Percentiles rank a stretch among this genome's conserved stretches.
phyloP scores from a whole-genome alignment of 164 flowering plant genomes.

The Sedum album region DNA sequence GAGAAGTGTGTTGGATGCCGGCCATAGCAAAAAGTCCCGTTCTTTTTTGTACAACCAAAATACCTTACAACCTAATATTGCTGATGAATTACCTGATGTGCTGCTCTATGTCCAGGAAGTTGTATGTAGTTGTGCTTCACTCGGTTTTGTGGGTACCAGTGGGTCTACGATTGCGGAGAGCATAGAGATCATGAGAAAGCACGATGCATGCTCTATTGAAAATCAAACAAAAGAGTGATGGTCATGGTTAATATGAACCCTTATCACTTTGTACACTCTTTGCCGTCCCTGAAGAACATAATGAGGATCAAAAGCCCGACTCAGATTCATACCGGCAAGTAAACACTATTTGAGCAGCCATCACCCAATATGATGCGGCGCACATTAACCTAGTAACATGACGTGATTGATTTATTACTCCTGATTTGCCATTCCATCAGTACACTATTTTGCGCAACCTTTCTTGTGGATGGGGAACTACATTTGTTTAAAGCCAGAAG shows the following conservation, averaged over 20 bases:
- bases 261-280: not conserved
- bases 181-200: conserved; percentile 68
- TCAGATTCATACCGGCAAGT: not conserved
- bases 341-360: not conserved
- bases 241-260: not conserved
- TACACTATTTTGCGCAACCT: too few species aligned
- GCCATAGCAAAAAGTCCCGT: conserved; percentile 25
- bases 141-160: conserved; percentile 91
- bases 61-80: not conserved
- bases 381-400: not conserved
- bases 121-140: conserved; percentile 82
- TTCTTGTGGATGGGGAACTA: too few species aligned
- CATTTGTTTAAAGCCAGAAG: too few species aligned
- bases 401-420: too few species aligned
- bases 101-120: conserved; percentile 75
- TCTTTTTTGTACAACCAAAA: not conserved
- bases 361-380: not conserved
- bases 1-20: conserved; percentile 32
- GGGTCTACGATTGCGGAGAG: conserved; percentile 94
- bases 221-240: not conserved
- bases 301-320: not conserved
- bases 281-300: not conserved
- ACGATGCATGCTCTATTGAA: conserved; percentile 24
- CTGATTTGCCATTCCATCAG: too few species aligned
- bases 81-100: conserved; percentile 39